Base-by-base conservation (phyloP, 23 red algal species). In the Gracilaria vermiculophylla region DNA sequence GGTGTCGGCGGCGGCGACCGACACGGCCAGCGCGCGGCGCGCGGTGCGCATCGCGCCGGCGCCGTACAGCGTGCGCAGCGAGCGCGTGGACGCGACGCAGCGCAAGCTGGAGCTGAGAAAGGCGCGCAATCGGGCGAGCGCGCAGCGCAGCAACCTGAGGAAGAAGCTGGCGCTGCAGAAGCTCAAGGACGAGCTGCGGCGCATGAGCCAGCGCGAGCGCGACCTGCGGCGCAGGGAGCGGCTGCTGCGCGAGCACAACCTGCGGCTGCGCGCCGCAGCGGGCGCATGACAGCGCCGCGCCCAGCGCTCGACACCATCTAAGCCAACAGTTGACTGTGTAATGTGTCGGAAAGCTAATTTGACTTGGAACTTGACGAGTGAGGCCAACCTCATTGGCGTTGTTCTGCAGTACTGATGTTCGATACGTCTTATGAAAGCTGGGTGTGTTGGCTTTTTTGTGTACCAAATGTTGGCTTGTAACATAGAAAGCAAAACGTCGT, bases 121-220 rank as follows among this genome's bases (percentile, higher is more conserved):
- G 42, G 57, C 60, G 33, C 33, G 81, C 25, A 85, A 85, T 21
- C 56, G 81, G 8, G 81, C 58, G 17, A 66, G 57, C 21, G 81
- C 81, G 28, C 57, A 62, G 81, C 58, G 62, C 19, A 85, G 81
- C 27, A 85, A 85, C 23, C 24, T 85, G n/a, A 85, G 72, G 35
- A 69, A 66, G 61, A 85, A 85, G 45, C 40, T 85, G 19, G 48
- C 57, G 61, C 24, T 69, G n/a, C 57, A 85, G 44, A 71, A 42
- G 29, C 36, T 85, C 56, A 69, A 66, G 31, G 41, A 54, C 39
- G 62, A 85, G 2, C 45, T 85, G 24, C 25, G 23, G 40, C 7
- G 10, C 12, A 16, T 66, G 23, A 53, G 40, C 41, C 25, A 19
- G 2, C 60, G 34, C 8, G 56, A 54, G 81, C 56, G 48, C 2